Base-by-base conservation (phyloP, 148 eudicot genomes). In the Chenopodium album region DNA sequence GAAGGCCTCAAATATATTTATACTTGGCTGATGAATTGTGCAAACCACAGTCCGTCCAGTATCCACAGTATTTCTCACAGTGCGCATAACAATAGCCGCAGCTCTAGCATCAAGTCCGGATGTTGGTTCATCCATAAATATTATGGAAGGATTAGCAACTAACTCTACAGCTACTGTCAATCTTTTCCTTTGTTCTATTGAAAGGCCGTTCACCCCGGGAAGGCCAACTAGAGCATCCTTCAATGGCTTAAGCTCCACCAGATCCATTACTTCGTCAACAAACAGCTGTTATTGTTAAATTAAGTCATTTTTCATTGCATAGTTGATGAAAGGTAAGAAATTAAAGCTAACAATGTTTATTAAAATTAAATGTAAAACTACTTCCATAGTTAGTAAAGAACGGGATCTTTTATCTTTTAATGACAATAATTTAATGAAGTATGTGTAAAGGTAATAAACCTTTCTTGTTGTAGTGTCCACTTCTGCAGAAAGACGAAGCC, bases 41-140 rank as follows among this genome's bases (percentile, higher is more conserved):
- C 26, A 26, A 26, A 26, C 26, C 26, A 26, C 26, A 26, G 26
- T 26, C 26, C 26, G 26, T 26, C 26, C 26, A 26, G 26, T 26
- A 26, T 26, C 26, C 26, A 26, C 26, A 26, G 26, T 26, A 26
- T 26, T 26, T 26, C 26, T 26, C 7, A 91, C 89, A 6, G 89
- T 83, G 59, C 95, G 88, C 92, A 90, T 92, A 34, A 92, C 93
- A 50, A 90, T 89, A 22, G 95, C 95, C 2, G 95, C 95, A 65
- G 93, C 85, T 83, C 92, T 88, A 7, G 95, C 95, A 87, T 92
- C 95, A 44, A 92, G 84, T 6, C 95, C 95, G 14, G 95, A 87
- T 72, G 93, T 92, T 22, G 95, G 95, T 79, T 92, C 95, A 74
- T 92, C 95, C 92, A 90, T 90, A 82, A 92, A 89, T 44, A 92